These are phyloP conservation scores for Arthrobotrys entomopaga DNA, from an alignment of 2,329 filamentous ascomycete species.

Conservation along the genomic window DNA sequence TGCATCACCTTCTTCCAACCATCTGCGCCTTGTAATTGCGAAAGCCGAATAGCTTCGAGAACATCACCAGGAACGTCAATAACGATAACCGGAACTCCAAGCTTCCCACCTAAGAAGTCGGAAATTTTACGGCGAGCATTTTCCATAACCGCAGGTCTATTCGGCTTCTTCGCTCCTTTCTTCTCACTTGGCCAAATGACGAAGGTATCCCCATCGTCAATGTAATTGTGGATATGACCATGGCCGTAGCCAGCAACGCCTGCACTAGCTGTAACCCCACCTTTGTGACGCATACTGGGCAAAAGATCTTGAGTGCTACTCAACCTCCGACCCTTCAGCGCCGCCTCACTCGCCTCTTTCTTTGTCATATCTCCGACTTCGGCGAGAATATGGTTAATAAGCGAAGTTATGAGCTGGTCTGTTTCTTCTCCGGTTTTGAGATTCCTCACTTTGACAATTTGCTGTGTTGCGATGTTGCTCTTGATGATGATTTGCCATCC, in stretches of 20 bases:
- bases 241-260: slow-evolving; percentile 53
- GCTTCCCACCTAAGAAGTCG: slow-evolving; percentile 71
- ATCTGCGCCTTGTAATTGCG: slow-evolving; percentile 80
- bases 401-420: slow-evolving; percentile 77
- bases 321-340: slow-evolving; percentile 58
- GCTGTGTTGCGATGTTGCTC: slow-evolving; percentile 64
- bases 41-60: slow-evolving; percentile 78
- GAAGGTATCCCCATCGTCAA: slow-evolving; percentile 70
- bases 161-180: slow-evolving; percentile 84
- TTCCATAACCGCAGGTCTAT: slow-evolving; percentile 85
- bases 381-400: slow-evolving; percentile 80
- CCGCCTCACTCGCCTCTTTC: slow-evolving; percentile 66
- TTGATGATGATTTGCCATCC: slow-evolving; percentile 84
- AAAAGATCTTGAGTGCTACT: slow-evolving; percentile 56
- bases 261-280: slow-evolving; percentile 61
- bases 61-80: slow-evolving; percentile 88
- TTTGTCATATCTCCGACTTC: slow-evolving; percentile 84
- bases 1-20: slow-evolving; percentile 86
- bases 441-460: slow-evolving; percentile 78
- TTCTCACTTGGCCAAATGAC: slow-evolving; percentile 87
- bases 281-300: slow-evolving; percentile 62
- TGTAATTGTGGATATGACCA: slow-evolving; percentile 57
- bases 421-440: slow-evolving; percentile 81
- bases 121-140: slow-evolving; percentile 61
- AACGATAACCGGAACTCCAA: slow-evolving; percentile 77